Evolutionary conservation across 768 basidiomycete genomes (phyloP).

Genomic region (Hygrocybe coccinea): DNA sequence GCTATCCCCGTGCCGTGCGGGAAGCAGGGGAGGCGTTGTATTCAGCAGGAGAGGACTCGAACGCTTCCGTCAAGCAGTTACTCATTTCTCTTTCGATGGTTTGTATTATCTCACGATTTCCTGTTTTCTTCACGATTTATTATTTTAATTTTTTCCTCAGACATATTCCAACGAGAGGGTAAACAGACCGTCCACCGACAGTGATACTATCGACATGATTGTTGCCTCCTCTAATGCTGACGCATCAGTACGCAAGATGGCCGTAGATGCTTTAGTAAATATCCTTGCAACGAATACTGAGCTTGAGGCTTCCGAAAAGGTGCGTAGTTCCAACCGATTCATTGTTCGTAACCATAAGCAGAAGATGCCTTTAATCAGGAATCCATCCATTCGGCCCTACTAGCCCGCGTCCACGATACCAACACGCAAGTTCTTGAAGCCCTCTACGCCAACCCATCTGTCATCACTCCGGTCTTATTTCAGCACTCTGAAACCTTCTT

Average conservation of each 20-base stretch:
- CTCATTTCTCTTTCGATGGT: constrained; percentile 58
- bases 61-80: constrained; percentile 48
- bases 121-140: not conserved
- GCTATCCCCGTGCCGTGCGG: constrained; percentile 50
- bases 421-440: constrained; percentile 56
- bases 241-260: constrained; percentile 50
- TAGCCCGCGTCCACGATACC: constrained; percentile 66
- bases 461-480: constrained; percentile 43
- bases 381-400: constrained; percentile 57
- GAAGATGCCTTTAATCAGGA: constrained; percentile 33
- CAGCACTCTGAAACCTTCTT: constrained; percentile 44
- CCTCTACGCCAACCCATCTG: constrained; percentile 53
- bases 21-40: constrained; percentile 36
- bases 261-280: constrained; percentile 52
- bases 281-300: constrained; percentile 29
- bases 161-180: not conserved
- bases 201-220: constrained; percentile 34
- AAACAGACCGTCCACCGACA: not conserved
- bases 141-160: not conserved
- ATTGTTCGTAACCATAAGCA: not conserved
- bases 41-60: constrained; percentile 32
- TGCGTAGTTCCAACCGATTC: constrained; percentile 22
- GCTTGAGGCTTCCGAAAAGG: constrained; percentile 39
- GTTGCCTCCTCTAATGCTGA: constrained; percentile 63
- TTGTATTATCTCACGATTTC: constrained; percentile 10